A percentile compares a stretch with the other conserved stretches of the same genome.
Conservation (phyloP, 78 protist species). For the Ministeria vibrans region DNA sequence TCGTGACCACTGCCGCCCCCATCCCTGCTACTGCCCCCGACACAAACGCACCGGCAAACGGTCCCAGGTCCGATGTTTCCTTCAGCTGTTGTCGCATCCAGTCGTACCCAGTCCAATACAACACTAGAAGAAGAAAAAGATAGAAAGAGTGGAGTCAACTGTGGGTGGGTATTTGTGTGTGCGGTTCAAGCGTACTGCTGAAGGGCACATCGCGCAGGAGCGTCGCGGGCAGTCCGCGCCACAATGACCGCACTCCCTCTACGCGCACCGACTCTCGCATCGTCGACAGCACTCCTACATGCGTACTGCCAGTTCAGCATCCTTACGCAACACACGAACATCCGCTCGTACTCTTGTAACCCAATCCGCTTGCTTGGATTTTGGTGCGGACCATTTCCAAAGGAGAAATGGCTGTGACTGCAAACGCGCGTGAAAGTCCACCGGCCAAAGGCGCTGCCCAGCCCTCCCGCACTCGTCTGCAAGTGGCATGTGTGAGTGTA, state of each 20-base stretch:
- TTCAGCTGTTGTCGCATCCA: not conserved
- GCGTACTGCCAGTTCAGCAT: too few relatives aligned
- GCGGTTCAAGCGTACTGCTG: not conserved
- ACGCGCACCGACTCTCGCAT: not conserved
- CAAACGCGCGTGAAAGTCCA: not conserved
- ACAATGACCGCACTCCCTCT: conserved; percentile 12
- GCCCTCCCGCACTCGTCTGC: not conserved
- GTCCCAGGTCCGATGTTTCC: not conserved
- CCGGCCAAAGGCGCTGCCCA: conserved; percentile 25
- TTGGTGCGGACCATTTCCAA: conserved; percentile 39
- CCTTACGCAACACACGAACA: too few relatives aligned
- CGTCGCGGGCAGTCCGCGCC: conserved; percentile 32
- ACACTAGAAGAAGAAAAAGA: not conserved
- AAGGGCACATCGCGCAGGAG: conserved; percentile 43
- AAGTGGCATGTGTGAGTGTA: not conserved
- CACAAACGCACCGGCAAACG: conserved; percentile 3
- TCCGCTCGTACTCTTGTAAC: not conserved
- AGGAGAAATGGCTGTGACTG: conserved; percentile 16
- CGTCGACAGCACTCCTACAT: too few relatives aligned
- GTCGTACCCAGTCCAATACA: conserved; percentile 30
- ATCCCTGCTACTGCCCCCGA: conserved; percentile 38
- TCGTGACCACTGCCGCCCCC: conserved; percentile 23
- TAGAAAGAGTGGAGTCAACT: not conserved
- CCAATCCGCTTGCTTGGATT: conserved; percentile 4
- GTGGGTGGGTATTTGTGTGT: too few relatives aligned